phyloP scores from a whole-genome alignment of 2,329 filamentous ascomycete species.

The Claviceps purpurea region DNA sequence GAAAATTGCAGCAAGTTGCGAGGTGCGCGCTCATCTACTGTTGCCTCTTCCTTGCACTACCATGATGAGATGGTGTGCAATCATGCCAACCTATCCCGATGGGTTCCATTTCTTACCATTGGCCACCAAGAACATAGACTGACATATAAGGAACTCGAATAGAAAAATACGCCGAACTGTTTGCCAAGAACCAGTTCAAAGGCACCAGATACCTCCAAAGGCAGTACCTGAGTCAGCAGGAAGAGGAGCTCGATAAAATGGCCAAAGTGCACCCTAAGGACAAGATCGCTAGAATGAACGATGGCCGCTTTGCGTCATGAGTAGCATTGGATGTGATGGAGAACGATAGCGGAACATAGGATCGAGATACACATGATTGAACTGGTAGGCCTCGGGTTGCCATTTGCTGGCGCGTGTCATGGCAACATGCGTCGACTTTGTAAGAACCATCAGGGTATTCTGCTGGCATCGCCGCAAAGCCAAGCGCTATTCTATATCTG shows the following conservation, averaged over 20 bases:
- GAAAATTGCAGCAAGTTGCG: conserved; percentile 73
- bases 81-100: too few relatives aligned
- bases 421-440: background rate
- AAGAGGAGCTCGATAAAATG: conserved; percentile 23
- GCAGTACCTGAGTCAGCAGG: conserved; percentile 52
- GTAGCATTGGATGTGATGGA: background rate
- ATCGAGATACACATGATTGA: background rate
- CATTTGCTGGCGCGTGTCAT: background rate
- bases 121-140: background rate
- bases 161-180: conserved; percentile 69
- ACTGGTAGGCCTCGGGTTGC: background rate
- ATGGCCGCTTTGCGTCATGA: conserved; percentile 20
- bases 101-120: background rate
- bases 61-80: too few relatives aligned
- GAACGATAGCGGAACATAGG: background rate
- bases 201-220: conserved; percentile 70
- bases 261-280: conserved; percentile 27
- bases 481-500: conserved; percentile 6
- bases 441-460: background rate
- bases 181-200: conserved; percentile 64
- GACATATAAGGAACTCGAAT: background rate
- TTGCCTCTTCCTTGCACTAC: background rate
- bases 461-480: background rate
- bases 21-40: conserved; percentile 37
- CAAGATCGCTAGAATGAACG: conserved; percentile 26